phyloP scores from a whole-genome alignment of 1,284 basidiomycete genomes.

The Vanrija sp. region DNA sequence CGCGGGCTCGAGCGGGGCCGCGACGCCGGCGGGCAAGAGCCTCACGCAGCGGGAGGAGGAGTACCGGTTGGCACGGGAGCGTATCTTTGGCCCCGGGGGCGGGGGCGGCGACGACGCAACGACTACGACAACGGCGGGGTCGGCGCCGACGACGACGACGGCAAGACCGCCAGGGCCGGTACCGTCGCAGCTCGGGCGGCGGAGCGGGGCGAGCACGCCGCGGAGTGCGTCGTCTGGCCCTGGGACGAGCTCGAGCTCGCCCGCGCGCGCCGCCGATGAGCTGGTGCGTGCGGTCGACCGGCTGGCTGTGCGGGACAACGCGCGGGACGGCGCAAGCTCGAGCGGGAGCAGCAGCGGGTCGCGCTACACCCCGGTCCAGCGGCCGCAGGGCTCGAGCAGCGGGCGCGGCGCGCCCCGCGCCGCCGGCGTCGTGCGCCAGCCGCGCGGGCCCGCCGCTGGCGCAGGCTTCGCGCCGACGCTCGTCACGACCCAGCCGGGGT shows the following conservation, averaged over 20 bases:
- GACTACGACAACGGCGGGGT: background rate
- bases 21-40: constrained; percentile 11
- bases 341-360: background rate
- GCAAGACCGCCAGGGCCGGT: background rate
- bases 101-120: background rate
- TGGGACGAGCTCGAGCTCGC: too few species aligned
- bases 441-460: constrained; percentile 9
- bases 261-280: constrained; percentile 5
- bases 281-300: constrained; percentile 11
- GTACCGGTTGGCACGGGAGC: constrained; percentile 19
- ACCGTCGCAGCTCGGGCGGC: background rate
- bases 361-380: background rate
- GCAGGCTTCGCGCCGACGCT: background rate
- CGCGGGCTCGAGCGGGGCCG: constrained; percentile 5
- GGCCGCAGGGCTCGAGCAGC: background rate
- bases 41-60: constrained; percentile 21
- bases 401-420: background rate
- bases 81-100: constrained; percentile 13
- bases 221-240: background rate
- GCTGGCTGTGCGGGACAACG: background rate
- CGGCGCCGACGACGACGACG: background rate
- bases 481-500: too few species aligned
- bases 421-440: constrained; percentile 14
- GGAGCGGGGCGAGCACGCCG: constrained; percentile 1
- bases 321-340: background rate